Base-by-base conservation (phyloP, 768 basidiomycete genomes). In the Pulveroboletus ravenelii region DNA sequence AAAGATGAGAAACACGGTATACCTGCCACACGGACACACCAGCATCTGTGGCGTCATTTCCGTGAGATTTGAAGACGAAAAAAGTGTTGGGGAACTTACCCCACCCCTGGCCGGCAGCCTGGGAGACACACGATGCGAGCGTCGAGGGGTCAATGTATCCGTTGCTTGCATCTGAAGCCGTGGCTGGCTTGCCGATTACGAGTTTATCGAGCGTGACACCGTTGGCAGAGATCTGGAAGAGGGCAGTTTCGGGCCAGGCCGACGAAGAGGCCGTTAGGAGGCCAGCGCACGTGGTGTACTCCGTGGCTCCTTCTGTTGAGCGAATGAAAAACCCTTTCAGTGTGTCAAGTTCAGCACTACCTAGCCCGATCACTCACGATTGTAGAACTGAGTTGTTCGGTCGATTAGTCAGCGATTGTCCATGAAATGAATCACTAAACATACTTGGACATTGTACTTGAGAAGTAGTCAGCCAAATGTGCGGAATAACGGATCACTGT, bases 41-140 rank as follows among this genome's bases (percentile, higher is more conserved):
- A 0, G 45, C 72, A 51, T 57, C 73, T 74, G 3, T 37, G 15
- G 20, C 8, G 15, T 12, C 36, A 10, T n/a, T 9, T 10, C 3
- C 2, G 27, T 54, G 10, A 61, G 55, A 9, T 17, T 35, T 10
- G 1, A 1, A 15, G 3, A 15, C 15, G 29, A 49, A 20, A 49
- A 20, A 20, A 20, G 40, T 13, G 23, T 23, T 25, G 5, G 37
- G 14, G 8, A 25, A 71, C 84, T 68, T 52, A 83, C 82, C 77
- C 87, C 87, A 89, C 27, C 85, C 87, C 51, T 75, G 51, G n/a
- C 55, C 59, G 56, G 80, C 78, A 0, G 84, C 88, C 64, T 82
- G 71, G 15, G 73, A 57, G 29, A 89, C 69, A 61, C 89, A 90
- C 3, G 66, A 64, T 0, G 81, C 77, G 17, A 90, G 71, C 14